Conservation (phyloP, 1,139 yeast genomes). For the Zygoascus hellenicus region DNA sequence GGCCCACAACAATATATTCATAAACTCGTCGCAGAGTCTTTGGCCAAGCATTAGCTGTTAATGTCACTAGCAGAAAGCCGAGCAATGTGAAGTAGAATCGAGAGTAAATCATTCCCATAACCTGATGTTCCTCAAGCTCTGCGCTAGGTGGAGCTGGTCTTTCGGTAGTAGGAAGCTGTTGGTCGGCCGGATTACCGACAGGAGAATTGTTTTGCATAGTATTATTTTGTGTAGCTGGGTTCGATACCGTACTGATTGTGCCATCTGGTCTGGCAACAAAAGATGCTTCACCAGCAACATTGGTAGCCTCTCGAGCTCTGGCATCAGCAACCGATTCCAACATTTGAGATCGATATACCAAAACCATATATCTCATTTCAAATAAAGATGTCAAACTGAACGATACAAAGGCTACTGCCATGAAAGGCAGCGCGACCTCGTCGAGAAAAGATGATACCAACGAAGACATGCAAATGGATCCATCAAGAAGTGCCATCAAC, state of each 20-base stretch:
- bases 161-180: constrained; percentile 6
- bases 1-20: constrained; percentile 50
- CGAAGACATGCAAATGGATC: constrained; percentile 57
- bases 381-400: constrained; percentile 68
- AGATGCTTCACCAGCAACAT: constrained; percentile 13
- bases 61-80: constrained; percentile 51
- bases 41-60: constrained; percentile 64
- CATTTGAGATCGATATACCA: constrained; percentile 64
- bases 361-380: constrained; percentile 69
- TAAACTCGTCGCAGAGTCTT: constrained; percentile 46
- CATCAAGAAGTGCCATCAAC: constrained; percentile 57
- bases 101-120: constrained; percentile 56
- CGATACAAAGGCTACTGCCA: constrained; percentile 64
- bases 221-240: background rate
- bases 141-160: constrained; percentile 12
- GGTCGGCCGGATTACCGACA: constrained; percentile 11
- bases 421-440: constrained; percentile 57
- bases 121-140: constrained; percentile 49
- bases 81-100: constrained; percentile 56
- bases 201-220: constrained; percentile 13
- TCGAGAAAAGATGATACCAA: constrained; percentile 53
- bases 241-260: constrained; percentile 12
- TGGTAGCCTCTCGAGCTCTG: constrained; percentile 31
- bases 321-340: constrained; percentile 64
- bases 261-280: constrained; percentile 26